These are phyloP conservation scores for Alternaria alternata DNA, from an alignment of 2,329 filamentous ascomycete species.

Conservation along the genomic window DNA sequence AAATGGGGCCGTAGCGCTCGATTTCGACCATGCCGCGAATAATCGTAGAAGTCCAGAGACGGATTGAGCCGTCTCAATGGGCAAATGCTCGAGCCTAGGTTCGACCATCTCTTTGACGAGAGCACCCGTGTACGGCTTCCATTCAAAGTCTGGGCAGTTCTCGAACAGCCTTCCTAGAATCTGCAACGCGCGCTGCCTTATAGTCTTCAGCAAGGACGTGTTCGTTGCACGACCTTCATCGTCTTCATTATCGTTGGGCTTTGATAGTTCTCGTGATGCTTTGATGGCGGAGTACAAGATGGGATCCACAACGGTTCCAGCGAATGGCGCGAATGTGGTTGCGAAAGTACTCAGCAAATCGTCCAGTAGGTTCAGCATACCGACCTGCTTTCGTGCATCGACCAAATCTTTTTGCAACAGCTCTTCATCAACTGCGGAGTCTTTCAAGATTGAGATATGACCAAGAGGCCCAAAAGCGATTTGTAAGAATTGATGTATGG, in stretches of 20 bases:
- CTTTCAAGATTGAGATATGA: slow-evolving; percentile 65
- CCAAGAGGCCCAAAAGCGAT: slow-evolving; percentile 79
- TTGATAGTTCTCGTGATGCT: slow-evolving; percentile 59
- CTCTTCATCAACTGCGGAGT: slow-evolving; percentile 58
- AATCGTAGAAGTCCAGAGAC: slow-evolving; percentile 84
- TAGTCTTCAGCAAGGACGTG: slow-evolving; percentile 68
- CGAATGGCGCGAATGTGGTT: slow-evolving; percentile 72
- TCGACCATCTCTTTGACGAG: slow-evolving; percentile 80
- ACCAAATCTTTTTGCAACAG: slow-evolving; percentile 61
- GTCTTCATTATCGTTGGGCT: slow-evolving; percentile 40
- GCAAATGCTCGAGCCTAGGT: slow-evolving; percentile 78
- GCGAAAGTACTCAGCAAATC: slow-evolving; percentile 87
- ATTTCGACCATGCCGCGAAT: slow-evolving; percentile 80
- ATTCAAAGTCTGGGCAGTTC: slow-evolving; percentile 74
- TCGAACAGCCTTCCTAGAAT: slow-evolving; percentile 82
- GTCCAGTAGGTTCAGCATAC: slow-evolving; percentile 90
- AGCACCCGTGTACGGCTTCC: slow-evolving; percentile 72
- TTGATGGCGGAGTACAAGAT: slow-evolving; percentile 82
- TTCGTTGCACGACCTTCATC: slow-evolving; percentile 41
- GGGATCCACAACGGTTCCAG: slow-evolving; percentile 74
- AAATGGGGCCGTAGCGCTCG: slow-evolving; percentile 72
- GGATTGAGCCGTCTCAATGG: slow-evolving; percentile 86
- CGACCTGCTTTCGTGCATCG: slow-evolving; percentile 80
- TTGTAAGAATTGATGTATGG: slow-evolving; percentile 81
- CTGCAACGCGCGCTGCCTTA: slow-evolving; percentile 79